Evolutionary conservation across 495 filamentous ascomycete species (phyloP).

Genomic region (Neurospora terricola): DNA sequence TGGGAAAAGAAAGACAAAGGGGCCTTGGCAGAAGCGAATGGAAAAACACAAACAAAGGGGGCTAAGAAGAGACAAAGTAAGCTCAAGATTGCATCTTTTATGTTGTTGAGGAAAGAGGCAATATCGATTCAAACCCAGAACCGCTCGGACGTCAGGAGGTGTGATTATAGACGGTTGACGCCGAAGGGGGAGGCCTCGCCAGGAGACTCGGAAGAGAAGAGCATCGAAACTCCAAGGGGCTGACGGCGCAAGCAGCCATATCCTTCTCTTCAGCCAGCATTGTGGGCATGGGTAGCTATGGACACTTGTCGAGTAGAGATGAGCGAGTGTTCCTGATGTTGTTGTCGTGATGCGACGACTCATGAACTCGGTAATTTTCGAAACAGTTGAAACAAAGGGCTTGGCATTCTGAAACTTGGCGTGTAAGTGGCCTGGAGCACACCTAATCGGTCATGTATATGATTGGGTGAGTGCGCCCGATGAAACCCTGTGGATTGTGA

Average conservation of each 20-base stretch:
- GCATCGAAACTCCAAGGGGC: background rate
- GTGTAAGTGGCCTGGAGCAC: background rate
- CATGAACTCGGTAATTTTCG: background rate
- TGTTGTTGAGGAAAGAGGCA: background rate
- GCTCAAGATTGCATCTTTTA: background rate
- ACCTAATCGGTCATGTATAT: background rate
- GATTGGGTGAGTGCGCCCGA: background rate
- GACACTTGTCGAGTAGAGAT: background rate
- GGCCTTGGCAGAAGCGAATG: constrained; percentile 6
- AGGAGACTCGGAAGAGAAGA: background rate
- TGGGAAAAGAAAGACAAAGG: constrained; percentile 9
- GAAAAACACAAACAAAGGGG: constrained; percentile 9
- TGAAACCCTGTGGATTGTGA: background rate
- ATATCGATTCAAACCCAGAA: background rate
- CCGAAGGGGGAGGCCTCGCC: background rate
- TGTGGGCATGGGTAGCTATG: background rate
- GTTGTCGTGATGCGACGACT: background rate
- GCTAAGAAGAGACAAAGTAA: background rate
- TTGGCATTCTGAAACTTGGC: background rate
- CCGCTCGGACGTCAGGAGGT: background rate
- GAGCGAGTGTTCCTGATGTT: background rate
- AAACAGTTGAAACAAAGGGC: background rate
- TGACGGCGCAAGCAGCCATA: background rate
- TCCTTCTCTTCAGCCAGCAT: background rate
- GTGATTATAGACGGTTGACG: background rate